These are phyloP conservation scores for Coemansia sp. DNA, from an alignment of 192 early-diverging fungal genomes.

Conservation along the genomic window DNA sequence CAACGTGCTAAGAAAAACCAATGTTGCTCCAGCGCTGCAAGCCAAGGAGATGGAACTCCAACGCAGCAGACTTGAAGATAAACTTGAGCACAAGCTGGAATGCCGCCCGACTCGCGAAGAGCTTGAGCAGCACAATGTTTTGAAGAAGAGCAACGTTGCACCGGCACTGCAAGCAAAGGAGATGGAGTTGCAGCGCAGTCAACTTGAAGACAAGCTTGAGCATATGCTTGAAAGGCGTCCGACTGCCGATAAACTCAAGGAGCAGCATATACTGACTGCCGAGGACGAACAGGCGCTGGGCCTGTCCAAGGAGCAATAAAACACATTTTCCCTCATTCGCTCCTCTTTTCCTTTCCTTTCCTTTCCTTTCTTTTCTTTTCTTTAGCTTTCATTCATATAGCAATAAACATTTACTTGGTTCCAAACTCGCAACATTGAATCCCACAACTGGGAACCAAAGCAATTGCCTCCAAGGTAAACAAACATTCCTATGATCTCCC, in stretches of 20 bases:
- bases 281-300: slow-evolving; percentile 10
- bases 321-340: background rate
- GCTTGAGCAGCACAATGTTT: slow-evolving; percentile 60
- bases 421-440: background rate
- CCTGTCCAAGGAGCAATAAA: background rate
- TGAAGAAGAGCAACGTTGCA: slow-evolving; percentile 48
- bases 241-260: slow-evolving; percentile 55
- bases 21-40: slow-evolving; percentile 45
- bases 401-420: no score
- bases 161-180: slow-evolving; percentile 44
- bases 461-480: no score
- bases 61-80: slow-evolving; percentile 50
- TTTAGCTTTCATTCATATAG: background rate
- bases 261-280: slow-evolving; percentile 59
- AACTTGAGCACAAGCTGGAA: slow-evolving; percentile 58
- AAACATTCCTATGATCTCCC: no score
- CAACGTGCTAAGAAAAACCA: slow-evolving; percentile 60
- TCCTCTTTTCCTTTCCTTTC: background rate
- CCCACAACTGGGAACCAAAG: background rate
- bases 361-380: slow-evolving; percentile 2
- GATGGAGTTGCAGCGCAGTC: slow-evolving; percentile 28
- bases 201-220: slow-evolving; percentile 57
- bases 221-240: slow-evolving; percentile 62
- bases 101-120: slow-evolving; percentile 59
- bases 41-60: slow-evolving; percentile 29